Base-by-base conservation (phyloP, 306 rosid genomes). In the Dicorynia guianensis region DNA sequence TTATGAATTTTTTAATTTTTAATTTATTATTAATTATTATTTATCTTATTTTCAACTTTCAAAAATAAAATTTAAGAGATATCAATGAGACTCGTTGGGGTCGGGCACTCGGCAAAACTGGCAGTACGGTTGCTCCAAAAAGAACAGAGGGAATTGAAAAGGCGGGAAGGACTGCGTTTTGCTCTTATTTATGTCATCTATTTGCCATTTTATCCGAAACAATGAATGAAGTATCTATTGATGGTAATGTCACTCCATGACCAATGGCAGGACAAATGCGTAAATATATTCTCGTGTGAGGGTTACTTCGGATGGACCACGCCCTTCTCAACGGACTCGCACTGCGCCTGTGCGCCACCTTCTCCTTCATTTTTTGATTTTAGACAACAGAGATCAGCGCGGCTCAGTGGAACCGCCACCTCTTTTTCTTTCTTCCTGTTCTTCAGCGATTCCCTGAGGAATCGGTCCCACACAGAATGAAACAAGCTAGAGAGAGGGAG, bases 351-450 rank as follows among this genome's bases (percentile, higher is more conserved):
- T 18, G 11, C 2, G 0, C 48, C 50, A 13, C 5, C 69, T 39
- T 9, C 52, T 17, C n/a, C 49, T 59, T 5, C 69, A 17, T 38
- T 17, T 38, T 69, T 18, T 34, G 8, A 11, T 2, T 4, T 9
- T 55, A 9, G 9, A 40, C 49, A 1, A 17, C 38, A 11, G 49
- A 35, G 11, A 35, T 9, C 69, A 33, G 1, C 49, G 66, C 57
- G 18, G 38, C 54, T 54, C 56, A 49, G 42, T 42, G 12, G 34
- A 54, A 55, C 60, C 67, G 62, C 67, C 36, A 46, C 52, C 47
- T 15, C 72, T 48, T 35, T 77, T 72, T 42, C 59, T 38, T 67
- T 71, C 54, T 40, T 69, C 86, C 82, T 33, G 47, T 78, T 84
- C 77, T 67, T 67, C 42, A 79, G 84, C 38, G 60, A 60, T 65